phyloP scores from a whole-genome alignment of 2,329 filamentous ascomycete species.

The Magnaporthiopsis rhizophila region DNA sequence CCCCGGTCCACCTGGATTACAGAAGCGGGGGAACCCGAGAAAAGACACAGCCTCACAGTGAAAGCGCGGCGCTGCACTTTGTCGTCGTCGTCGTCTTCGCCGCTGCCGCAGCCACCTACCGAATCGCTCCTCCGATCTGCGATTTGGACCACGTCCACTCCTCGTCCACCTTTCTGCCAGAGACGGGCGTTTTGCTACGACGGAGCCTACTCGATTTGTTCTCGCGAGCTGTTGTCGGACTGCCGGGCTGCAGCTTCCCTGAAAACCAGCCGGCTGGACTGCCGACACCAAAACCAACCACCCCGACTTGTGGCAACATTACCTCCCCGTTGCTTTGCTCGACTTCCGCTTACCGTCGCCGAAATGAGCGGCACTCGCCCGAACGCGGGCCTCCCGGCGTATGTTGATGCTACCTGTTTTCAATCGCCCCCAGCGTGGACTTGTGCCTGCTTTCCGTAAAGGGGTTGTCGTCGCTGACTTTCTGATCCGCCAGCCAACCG shows the following conservation, averaged over 20 bases:
- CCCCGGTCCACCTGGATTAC: background rate
- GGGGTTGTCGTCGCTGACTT: background rate
- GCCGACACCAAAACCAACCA: background rate
- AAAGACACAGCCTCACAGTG: slow-evolving; percentile 8
- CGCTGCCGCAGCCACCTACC: slow-evolving; percentile 2
- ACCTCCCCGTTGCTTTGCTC: background rate
- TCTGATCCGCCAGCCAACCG: slow-evolving; percentile 48
- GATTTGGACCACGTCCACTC: background rate
- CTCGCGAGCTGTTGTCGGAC: background rate
- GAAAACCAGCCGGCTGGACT: background rate
- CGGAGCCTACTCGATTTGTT: background rate
- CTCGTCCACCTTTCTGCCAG: background rate
- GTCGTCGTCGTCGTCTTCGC: slow-evolving; percentile 4
- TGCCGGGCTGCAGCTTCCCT: background rate
- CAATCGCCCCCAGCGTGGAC: background rate
- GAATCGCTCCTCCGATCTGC: background rate
- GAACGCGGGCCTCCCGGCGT: slow-evolving; percentile 57
- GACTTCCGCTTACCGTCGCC: background rate
- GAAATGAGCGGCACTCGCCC: slow-evolving; percentile 39
- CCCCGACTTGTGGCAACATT: background rate
- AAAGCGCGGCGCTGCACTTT: slow-evolving; percentile 4
- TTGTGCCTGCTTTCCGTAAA: background rate
- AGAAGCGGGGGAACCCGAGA: slow-evolving; percentile 8
- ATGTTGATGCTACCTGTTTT: slow-evolving; percentile 27
- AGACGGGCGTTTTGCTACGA: background rate